Evolutionary conservation across 129 eudicot species (phyloP).

Genomic region (Smallanthus sonchifolius): DNA sequence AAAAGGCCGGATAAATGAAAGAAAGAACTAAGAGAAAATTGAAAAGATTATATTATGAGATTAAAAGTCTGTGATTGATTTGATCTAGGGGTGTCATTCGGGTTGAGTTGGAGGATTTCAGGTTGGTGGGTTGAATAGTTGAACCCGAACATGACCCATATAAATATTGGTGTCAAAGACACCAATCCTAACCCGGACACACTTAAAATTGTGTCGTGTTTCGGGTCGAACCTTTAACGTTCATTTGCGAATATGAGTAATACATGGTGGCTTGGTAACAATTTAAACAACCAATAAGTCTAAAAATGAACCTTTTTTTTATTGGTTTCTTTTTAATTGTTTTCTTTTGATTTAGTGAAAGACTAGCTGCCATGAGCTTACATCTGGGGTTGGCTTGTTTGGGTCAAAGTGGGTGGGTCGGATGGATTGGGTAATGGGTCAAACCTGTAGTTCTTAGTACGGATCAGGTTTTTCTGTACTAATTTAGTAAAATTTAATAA

Average conservation of each 20-base stretch:
- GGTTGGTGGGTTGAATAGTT: no score
- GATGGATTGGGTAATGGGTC: background rate
- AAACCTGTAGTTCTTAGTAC: background rate
- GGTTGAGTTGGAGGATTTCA: no score
- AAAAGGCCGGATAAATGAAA: background rate
- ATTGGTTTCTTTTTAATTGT: no score
- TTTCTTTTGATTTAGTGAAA: background rate
- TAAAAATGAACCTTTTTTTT: no score
- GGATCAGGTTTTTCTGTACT: background rate
- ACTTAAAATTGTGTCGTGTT: no score
- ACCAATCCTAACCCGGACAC: no score
- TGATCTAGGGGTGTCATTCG: background rate
- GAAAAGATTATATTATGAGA: background rate
- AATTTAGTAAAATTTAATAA: background rate
- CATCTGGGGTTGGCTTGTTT: background rate
- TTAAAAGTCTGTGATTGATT: background rate
- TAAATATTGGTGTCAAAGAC: no score
- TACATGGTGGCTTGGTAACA: no score
- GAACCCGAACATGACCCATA: no score
- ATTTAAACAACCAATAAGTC: no score
- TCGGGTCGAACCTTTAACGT: no score
- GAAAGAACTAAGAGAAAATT: background rate
- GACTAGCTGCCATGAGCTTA: background rate
- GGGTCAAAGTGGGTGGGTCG: background rate
- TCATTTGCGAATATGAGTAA: no score